Conservation (phyloP, 139 green algal genomes). For the Parachlorella kessleri region DNA sequence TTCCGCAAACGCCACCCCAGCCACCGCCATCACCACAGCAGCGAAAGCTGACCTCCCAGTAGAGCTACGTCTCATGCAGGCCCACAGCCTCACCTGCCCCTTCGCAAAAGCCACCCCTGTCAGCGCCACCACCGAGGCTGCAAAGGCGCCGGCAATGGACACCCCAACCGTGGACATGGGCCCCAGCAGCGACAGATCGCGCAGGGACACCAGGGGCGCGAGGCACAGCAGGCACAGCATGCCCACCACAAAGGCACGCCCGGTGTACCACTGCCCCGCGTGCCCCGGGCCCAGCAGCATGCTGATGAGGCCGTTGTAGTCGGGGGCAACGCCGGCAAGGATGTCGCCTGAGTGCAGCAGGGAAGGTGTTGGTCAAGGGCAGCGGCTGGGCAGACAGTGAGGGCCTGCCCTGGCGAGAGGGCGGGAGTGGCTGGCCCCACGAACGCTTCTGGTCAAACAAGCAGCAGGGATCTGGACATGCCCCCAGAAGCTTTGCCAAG, state of each 20-base stretch:
- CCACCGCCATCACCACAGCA: too few species aligned
- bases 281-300: conserved; percentile 33
- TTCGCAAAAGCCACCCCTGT: conserved; percentile 5
- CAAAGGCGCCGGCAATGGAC: conserved; percentile 31
- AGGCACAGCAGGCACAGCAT: conserved; percentile 23
- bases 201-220: conserved; percentile 34
- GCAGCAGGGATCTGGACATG: too few species aligned
- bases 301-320: conserved; percentile 40
- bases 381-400: too few species aligned
- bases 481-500: too few species aligned
- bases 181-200: conserved; percentile 28
- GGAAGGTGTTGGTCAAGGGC: too few species aligned
- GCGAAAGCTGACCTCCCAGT: too few species aligned
- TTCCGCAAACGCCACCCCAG: too few species aligned
- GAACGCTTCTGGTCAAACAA: too few species aligned
- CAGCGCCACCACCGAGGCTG: conserved; percentile 11
- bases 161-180: conserved; percentile 39
- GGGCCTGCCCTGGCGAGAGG: too few species aligned
- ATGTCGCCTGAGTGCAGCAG: too few species aligned
- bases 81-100: conserved; percentile 30
- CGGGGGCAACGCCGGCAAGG: conserved; percentile 30
- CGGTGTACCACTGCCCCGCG: conserved; percentile 13
- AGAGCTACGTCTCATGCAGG: too few species aligned
- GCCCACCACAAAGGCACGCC: conserved; percentile 40
- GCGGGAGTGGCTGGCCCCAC: too few species aligned